Base-by-base conservation (phyloP, 2,329 filamentous ascomycete species). In the Didymella exigua region DNA sequence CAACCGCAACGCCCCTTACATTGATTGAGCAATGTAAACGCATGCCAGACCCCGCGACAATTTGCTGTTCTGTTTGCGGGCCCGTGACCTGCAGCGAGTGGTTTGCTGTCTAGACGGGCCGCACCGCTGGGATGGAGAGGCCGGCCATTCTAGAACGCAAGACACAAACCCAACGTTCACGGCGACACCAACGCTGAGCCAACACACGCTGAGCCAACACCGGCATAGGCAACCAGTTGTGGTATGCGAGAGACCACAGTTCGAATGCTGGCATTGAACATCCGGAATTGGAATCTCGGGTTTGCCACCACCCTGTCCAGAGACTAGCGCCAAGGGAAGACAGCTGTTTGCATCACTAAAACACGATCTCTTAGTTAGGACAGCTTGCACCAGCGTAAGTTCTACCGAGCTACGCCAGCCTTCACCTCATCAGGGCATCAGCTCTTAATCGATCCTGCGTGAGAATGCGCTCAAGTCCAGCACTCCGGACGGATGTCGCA, bases 11-110 rank as follows among this genome's bases (percentile, higher is more conserved):
- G 34, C 45, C 46, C 45, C 40, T 49, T 54, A 41, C 51, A 44
- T 26, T 44, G 40, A n/a, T 21, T 29, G 44, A 38, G 18, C 36
- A 40, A 38, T 40, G 23, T 34, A 45, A 16, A 54, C 41, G 47
- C 46, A 50, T 55, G 41, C 52, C 52, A 47, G 46, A 49, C 36
- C 52, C 47, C 24, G n/a, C 36, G 34, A 47, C 29, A 10, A 46
- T 55, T 47, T 55, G 41, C 41, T 46, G 46, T 18, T 27, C 44
- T 54, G 44, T 38, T 43, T 54, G 50, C 31, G 50, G 50, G 46
- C 34, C 41, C 34, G 52, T 55, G 52, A 37, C 41, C 46, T 41
- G 52, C 46, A 49, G 40, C 52, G 41, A 37, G 26, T 40, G 23
- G 30, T 19, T 30, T 37, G 30, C 29, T 50, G 41, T 50, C 24